These are phyloP conservation scores for Closterium sp. DNA, from an alignment of 139 green algal species.

Conservation along the genomic window DNA sequence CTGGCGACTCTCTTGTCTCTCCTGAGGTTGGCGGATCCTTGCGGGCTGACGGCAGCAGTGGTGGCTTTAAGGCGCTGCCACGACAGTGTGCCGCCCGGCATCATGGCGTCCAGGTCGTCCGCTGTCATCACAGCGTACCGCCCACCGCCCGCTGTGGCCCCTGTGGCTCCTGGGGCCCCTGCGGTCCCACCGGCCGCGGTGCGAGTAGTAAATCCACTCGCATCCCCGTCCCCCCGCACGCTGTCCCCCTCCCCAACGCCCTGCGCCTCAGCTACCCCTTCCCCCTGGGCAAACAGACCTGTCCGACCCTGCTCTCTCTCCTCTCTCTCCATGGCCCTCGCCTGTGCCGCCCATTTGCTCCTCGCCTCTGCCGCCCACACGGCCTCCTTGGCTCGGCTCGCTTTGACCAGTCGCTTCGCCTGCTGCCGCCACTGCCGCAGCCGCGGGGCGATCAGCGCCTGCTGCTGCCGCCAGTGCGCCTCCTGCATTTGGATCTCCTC, in stretches of 20 bases:
- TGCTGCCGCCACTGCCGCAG: not conserved
- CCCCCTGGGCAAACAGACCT: too few species aligned
- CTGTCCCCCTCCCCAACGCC: too few species aligned
- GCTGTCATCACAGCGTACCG: not conserved
- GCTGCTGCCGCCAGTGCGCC: not conserved
- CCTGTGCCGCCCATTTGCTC: not conserved
- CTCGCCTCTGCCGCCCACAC: not conserved
- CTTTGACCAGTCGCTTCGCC: not conserved
- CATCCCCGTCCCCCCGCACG: too few species aligned
- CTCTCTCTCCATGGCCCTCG: not conserved
- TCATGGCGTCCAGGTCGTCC: not conserved
- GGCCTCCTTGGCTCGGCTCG: not conserved
- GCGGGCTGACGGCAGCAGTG: not conserved
- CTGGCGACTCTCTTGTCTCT: not conserved
- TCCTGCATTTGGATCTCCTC: not conserved
- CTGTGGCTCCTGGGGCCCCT: not conserved
- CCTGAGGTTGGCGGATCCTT: not conserved
- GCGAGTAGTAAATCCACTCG: too few species aligned
- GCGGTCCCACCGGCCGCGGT: too few species aligned
- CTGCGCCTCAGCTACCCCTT: too few species aligned
- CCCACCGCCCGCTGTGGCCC: too few species aligned
- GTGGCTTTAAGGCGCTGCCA: not conserved
- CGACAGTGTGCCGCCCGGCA: not conserved
- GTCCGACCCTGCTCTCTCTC: too few species aligned
- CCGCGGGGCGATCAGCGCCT: not conserved